Evolutionary conservation across 2,329 filamentous ascomycete genomes (phyloP).

Genomic region (Teratosphaeria zuluensis): DNA sequence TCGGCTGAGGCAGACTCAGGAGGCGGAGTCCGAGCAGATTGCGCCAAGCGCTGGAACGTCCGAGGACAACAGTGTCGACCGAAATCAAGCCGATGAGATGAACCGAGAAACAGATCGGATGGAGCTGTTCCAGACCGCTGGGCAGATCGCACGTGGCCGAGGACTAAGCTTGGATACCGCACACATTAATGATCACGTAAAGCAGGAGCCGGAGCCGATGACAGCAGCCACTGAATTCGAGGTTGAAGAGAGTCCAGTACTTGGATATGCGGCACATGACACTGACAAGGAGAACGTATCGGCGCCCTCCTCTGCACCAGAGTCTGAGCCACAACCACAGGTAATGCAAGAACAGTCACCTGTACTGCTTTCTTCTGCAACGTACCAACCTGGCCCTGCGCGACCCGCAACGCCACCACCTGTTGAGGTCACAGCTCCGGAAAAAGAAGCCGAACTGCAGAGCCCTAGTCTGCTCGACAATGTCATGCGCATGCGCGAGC

Average conservation of each 20-base stretch:
- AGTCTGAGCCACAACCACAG: slow-evolving; percentile 3
- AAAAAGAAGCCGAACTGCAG: slow-evolving; percentile 10
- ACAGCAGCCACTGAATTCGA: slow-evolving; percentile 36
- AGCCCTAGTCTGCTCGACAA: slow-evolving; percentile 22
- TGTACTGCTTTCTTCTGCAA: slow-evolving; percentile 16
- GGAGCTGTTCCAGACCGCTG: not conserved
- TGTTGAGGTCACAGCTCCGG: slow-evolving; percentile 5
- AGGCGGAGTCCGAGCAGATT: not conserved
- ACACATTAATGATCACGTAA: slow-evolving; percentile 7
- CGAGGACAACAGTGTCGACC: slow-evolving; percentile 4
- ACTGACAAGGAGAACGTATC: slow-evolving; percentile 18
- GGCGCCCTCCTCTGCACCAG: slow-evolving; percentile 3
- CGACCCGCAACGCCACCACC: slow-evolving; percentile 4
- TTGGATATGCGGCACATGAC: slow-evolving; percentile 46
- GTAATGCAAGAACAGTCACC: not conserved
- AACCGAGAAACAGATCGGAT: slow-evolving; percentile 6
- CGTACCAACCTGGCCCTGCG: slow-evolving; percentile 12
- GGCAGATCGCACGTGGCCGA: not conserved
- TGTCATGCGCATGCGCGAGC: slow-evolving; percentile 24
- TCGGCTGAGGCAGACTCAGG: not conserved
- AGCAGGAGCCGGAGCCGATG: slow-evolving; percentile 22
- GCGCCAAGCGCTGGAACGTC: not conserved
- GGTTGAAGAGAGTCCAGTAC: slow-evolving; percentile 51
- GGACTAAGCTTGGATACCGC: slow-evolving; percentile 20
- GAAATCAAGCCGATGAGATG: slow-evolving; percentile 6